phyloP scores from a whole-genome alignment of 805 yeast genomes.

The Wickerhamomyces rabaulensis region DNA sequence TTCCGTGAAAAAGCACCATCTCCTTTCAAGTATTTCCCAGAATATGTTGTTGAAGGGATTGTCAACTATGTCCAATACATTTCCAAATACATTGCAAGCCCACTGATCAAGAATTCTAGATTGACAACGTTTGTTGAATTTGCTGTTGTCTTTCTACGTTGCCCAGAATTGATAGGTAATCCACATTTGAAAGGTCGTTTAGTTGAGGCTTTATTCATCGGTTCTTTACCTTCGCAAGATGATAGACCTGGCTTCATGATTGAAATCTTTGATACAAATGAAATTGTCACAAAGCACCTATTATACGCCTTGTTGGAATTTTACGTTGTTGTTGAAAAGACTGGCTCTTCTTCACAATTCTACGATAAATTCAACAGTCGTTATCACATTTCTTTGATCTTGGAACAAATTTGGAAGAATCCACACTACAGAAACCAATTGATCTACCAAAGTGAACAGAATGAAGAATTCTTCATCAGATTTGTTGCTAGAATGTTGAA shows the following conservation, averaged over 20 bases:
- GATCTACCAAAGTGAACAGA: slow-evolving; percentile 55
- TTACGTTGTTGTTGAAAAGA: slow-evolving; percentile 91
- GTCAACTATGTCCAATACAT: slow-evolving; percentile 65
- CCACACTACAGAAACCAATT: slow-evolving; percentile 66
- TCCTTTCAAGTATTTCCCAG: slow-evolving; percentile 84
- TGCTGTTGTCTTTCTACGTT: slow-evolving; percentile 68
- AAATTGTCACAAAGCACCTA: slow-evolving; percentile 56
- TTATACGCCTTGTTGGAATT: slow-evolving; percentile 82
- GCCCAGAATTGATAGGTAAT: slow-evolving; percentile 81
- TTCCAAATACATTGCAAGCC: slow-evolving; percentile 49
- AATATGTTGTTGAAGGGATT: slow-evolving; percentile 77
- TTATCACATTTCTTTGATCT: slow-evolving; percentile 75
- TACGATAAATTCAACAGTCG: slow-evolving; percentile 93
- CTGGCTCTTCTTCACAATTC: slow-evolving; percentile 92
- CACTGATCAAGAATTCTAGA: slow-evolving; percentile 50
- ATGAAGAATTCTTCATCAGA: slow-evolving; percentile 81
- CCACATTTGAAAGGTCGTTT: slow-evolving; percentile 89
- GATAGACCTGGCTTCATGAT: slow-evolving; percentile 69
- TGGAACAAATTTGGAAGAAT: slow-evolving; percentile 80
- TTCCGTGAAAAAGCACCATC: slow-evolving; percentile 59
- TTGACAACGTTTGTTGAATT: slow-evolving; percentile 61
- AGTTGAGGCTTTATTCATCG: slow-evolving; percentile 74
- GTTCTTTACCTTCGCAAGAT: slow-evolving; percentile 54
- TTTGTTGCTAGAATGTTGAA: slow-evolving; percentile 93
- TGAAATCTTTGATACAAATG: slow-evolving; percentile 57